Conservation (phyloP, 2,329 filamentous ascomycete species). For the Penicillium oxalicum region DNA sequence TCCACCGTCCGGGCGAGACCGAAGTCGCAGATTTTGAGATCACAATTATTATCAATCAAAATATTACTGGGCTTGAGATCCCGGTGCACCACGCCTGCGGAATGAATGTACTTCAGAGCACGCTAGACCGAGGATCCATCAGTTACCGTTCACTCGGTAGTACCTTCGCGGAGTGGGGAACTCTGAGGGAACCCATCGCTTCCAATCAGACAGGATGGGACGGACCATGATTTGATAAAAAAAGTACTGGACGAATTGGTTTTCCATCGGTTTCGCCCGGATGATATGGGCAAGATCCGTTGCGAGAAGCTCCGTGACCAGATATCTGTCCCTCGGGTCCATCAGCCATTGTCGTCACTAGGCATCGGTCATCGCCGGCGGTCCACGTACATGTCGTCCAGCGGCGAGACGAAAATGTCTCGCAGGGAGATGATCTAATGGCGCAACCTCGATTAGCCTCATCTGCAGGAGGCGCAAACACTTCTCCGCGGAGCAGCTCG, state of each 20-base stretch:
- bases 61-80: constrained; percentile 99
- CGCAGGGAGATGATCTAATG: constrained; percentile 87
- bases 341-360: background rate
- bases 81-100: constrained; percentile 92
- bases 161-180: no score
- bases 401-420: constrained; percentile 98
- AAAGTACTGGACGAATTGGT: constrained; percentile 99
- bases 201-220: constrained; percentile 10
- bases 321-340: constrained; percentile 59
- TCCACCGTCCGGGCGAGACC: constrained; percentile 96
- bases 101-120: constrained; percentile 98
- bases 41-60: constrained; percentile 98
- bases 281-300: constrained; percentile 94
- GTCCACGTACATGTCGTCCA: constrained; percentile 93
- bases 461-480: background rate
- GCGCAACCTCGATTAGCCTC: no score
- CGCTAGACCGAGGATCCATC: constrained; percentile 53
- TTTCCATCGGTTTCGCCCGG: constrained; percentile 91
- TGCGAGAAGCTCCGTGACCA: constrained; percentile 93
- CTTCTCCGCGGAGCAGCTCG: no score
- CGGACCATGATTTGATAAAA: constrained; percentile 95
- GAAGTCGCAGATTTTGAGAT: constrained; percentile 99
- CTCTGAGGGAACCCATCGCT: background rate
- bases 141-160: background rate
- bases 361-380: no score